phyloP scores from a whole-genome alignment of 2,329 filamentous ascomycete genomes.

The Alternaria arborescens region DNA sequence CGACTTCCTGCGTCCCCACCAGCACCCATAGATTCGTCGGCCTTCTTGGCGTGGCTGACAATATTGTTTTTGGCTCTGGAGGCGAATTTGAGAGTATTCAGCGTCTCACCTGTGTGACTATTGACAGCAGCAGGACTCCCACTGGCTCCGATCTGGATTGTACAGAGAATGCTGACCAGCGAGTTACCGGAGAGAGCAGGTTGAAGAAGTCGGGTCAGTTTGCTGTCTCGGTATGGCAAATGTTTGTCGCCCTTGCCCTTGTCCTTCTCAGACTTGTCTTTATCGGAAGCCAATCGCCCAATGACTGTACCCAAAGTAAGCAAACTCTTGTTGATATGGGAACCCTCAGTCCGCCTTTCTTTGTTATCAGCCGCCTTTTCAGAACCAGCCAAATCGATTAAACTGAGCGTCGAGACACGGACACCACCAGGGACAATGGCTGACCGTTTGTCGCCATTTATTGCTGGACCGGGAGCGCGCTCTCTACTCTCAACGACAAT shows the following conservation, averaged over 20 bases:
- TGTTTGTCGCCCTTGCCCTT: conserved; percentile 91
- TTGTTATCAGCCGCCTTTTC: conserved; percentile 96
- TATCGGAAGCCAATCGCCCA: conserved; percentile 86
- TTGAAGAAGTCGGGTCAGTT: conserved; percentile 90
- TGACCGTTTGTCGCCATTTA: conserved; percentile 53
- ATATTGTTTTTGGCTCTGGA: conserved; percentile 98
- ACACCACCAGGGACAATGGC: conserved; percentile 78
- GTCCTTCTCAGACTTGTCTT: conserved; percentile 74
- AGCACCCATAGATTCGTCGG: conserved; percentile 83
- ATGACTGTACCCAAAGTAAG: conserved; percentile 96
- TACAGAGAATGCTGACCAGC: conserved; percentile 96
- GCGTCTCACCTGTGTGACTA: conserved; percentile 83
- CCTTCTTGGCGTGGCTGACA: conserved; percentile 93
- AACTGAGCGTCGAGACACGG: conserved; percentile 89
- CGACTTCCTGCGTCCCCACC: conserved; percentile 83
- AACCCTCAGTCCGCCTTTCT: conserved; percentile 90
- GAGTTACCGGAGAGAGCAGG: conserved; percentile 92
- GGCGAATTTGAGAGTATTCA: conserved; percentile 97
- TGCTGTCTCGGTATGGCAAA: conserved; percentile 95
- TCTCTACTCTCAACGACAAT: conserved; percentile 98
- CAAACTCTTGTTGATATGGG: conserved; percentile 98
- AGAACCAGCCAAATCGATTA: conserved; percentile 96
- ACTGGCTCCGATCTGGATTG: conserved; percentile 85
- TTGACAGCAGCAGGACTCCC: conserved; percentile 75
- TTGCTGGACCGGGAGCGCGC: conserved; percentile 68